A percentile compares a stretch with the other conserved stretches of the same genome.
Conservation (phyloP, 1,284 basidiomycete species). For the Ustilago sp. region DNA sequence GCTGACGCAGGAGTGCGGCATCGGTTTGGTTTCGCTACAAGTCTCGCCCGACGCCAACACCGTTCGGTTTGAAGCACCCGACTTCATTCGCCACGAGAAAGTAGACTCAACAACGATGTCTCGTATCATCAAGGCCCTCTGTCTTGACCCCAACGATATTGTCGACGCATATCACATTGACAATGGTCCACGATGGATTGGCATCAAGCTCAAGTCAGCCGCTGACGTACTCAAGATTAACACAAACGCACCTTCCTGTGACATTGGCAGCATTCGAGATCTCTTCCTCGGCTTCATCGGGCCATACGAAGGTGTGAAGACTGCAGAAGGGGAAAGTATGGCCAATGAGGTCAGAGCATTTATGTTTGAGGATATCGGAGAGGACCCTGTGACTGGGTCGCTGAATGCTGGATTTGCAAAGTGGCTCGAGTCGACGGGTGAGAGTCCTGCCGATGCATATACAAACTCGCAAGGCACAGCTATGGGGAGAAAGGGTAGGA, state of each 20-base stretch:
- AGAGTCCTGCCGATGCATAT: conserved; percentile 37
- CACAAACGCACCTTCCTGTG: conserved; percentile 15
- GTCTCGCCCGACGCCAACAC: conserved; percentile 17
- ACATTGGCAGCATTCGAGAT: conserved; percentile 21
- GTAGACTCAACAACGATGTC: conserved; percentile 32
- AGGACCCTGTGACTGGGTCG: conserved; percentile 64
- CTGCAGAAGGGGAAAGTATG: conserved; percentile 19
- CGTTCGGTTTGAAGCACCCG: conserved; percentile 49
- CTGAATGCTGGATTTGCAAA: conserved; percentile 58
- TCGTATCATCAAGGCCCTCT: conserved; percentile 29
- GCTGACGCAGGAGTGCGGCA: conserved; percentile 58
- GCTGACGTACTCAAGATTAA: conserved; percentile 49
- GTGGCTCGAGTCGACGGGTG: conserved; percentile 46
- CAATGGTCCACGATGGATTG: conserved; percentile 63
- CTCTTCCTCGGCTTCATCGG: conserved; percentile 57
- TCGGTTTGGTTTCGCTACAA: conserved; percentile 46
- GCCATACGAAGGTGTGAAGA: conserved; percentile 32
- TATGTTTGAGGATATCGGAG: conserved; percentile 35
- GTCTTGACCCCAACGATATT: conserved; percentile 28
- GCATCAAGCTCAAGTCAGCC: conserved; percentile 44
- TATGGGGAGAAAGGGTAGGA: conserved; percentile 47
- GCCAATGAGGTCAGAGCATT: conserved; percentile 55
- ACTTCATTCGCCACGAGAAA: conserved; percentile 38
- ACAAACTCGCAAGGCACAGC: conserved; percentile 49
- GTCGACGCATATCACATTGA: conserved; percentile 50